Percentiles rank a stretch among this genome's conserved stretches.
phyloP scores from a whole-genome alignment of 345 rosid species.

The Clarkia xantiana region DNA sequence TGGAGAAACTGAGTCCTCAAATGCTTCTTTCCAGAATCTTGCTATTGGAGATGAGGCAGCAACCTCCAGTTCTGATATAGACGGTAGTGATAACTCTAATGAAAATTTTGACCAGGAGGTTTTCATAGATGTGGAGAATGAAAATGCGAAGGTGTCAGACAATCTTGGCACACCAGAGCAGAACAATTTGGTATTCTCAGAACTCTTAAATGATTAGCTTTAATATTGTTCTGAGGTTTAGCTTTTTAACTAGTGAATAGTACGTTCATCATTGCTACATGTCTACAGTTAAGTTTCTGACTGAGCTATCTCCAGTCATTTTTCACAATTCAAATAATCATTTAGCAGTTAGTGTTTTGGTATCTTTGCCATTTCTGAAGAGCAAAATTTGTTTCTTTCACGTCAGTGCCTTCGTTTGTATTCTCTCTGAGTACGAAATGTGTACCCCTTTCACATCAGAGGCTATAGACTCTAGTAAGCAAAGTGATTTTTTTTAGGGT shows the following conservation, averaged over 20 bases:
- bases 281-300: background rate
- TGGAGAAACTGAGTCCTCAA: slow-evolving; percentile 30
- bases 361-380: no score
- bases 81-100: slow-evolving; percentile 12
- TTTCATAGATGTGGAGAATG: slow-evolving; percentile 12
- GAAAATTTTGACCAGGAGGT: slow-evolving; percentile 16
- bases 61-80: slow-evolving; percentile 3
- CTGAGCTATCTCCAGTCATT: background rate
- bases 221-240: background rate
- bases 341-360: background rate
- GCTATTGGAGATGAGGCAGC: slow-evolving; percentile 13
- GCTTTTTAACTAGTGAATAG: background rate
- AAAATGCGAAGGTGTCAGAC: background rate
- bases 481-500: no score
- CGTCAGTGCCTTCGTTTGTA: no score
- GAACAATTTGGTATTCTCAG: slow-evolving; percentile 8
- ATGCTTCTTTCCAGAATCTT: slow-evolving; percentile 11
- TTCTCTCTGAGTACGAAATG: no score
- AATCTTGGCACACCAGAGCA: slow-evolving; percentile 16
- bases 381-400: no score
- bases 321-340: background rate
- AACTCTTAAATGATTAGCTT: background rate
- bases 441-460: no score
- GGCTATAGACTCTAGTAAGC: no score
- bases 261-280: background rate